Percentiles rank a stretch among this genome's conserved stretches.
Evolutionary conservation across 1,139 yeast genomes (phyloP).

Genomic region (Hanseniaspora gamundiae): DNA sequence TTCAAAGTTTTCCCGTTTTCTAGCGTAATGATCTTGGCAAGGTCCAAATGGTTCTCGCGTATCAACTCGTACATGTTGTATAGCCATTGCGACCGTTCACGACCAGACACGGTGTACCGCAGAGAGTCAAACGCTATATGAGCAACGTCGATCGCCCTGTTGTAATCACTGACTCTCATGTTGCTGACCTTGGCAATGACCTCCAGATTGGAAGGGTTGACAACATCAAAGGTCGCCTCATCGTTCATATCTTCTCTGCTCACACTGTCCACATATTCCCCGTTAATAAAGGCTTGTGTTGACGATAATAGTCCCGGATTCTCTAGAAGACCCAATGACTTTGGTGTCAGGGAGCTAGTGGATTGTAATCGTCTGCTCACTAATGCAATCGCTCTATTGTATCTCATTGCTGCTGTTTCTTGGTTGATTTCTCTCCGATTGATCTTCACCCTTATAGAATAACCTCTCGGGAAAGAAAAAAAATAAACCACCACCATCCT

Average conservation of each 20-base stretch:
- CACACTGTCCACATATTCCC: constrained; percentile 30
- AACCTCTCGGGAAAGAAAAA: too few species aligned
- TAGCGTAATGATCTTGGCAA: constrained; percentile 25
- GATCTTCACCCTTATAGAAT: too few species aligned
- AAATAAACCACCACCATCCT: too few species aligned
- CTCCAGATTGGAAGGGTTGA: constrained; percentile 35
- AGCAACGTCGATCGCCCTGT: constrained; percentile 32
- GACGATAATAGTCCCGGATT: constrained; percentile 26
- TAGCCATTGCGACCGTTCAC: constrained; percentile 31
- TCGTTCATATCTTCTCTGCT: constrained; percentile 8
- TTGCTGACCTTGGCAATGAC: constrained; percentile 31
- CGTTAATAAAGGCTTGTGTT: constrained; percentile 35
- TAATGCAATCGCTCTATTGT: not conserved
- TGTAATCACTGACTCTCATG: constrained; percentile 28
- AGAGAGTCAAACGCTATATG: constrained; percentile 28
- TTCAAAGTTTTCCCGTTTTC: constrained; percentile 29
- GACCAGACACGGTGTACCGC: constrained; percentile 29
- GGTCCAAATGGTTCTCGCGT: constrained; percentile 23
- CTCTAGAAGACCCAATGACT: constrained; percentile 13
- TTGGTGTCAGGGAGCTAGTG: not conserved
- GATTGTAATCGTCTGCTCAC: not conserved
- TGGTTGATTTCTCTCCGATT: too few species aligned
- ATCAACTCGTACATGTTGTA: constrained; percentile 24
- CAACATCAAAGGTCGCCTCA: constrained; percentile 29
- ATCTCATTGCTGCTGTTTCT: too few species aligned